A percentile compares a stretch with the other conserved stretches of the same genome.
These are phyloP conservation scores for Fusarium domesticum DNA, from an alignment of 2,329 filamentous ascomycete genomes.

Conservation along the genomic window DNA sequence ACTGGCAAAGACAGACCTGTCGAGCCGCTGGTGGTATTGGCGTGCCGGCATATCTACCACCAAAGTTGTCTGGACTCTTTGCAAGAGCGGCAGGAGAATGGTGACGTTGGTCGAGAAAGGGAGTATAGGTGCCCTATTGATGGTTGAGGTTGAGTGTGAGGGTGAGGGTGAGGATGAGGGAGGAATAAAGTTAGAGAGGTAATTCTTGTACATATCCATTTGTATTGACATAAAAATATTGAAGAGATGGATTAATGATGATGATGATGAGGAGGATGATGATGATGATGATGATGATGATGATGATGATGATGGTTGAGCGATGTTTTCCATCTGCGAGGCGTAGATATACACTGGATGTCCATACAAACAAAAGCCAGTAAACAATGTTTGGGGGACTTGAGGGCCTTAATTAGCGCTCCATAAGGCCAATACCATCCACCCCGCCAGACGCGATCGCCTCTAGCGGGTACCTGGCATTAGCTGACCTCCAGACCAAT, in stretches of 20 bases:
- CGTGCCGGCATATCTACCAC: constrained; percentile 70
- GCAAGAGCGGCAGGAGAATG: constrained; percentile 51
- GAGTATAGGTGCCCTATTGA: constrained; percentile 58
- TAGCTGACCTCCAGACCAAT: too few species aligned
- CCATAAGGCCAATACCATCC: too few species aligned
- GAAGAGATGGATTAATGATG: constrained; percentile 26
- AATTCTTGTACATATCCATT: constrained; percentile 18
- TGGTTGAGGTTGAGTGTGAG: too few species aligned
- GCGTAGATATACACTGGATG: too few species aligned
- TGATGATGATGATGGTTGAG: too few species aligned
- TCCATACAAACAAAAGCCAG: too few species aligned
- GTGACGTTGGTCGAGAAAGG: constrained; percentile 45
- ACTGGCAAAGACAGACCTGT: constrained; percentile 47
- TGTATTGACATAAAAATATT: constrained; percentile 22
- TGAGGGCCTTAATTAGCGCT: too few species aligned
- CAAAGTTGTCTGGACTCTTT: constrained; percentile 65
- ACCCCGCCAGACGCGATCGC: constrained; percentile 10
- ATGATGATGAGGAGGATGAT: constrained; percentile 8
- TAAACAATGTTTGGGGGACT: too few species aligned
- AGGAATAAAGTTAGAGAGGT: not conserved
- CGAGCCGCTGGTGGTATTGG: constrained; percentile 64
- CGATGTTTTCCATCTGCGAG: too few species aligned
- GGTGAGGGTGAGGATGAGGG: not conserved
- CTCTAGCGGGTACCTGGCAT: constrained; percentile 16
- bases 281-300: too few species aligned